phyloP scores from a whole-genome alignment of 148 eudicot genomes.

The Persicaria maculosa region DNA sequence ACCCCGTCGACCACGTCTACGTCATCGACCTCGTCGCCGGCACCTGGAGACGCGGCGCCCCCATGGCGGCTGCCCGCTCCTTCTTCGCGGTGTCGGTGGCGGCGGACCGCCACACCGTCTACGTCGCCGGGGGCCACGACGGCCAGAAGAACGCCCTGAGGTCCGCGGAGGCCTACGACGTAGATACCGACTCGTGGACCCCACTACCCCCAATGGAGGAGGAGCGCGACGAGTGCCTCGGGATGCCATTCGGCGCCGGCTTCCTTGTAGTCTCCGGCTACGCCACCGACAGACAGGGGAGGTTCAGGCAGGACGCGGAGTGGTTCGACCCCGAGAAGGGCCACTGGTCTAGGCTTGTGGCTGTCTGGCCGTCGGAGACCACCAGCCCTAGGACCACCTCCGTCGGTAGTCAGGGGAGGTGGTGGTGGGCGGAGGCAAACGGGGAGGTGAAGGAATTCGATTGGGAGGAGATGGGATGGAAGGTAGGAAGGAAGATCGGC shows the following conservation, averaged over 20 bases:
- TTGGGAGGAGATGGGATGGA: slow-evolving; percentile 27
- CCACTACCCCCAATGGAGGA: slow-evolving; percentile 23
- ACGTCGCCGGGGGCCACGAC: slow-evolving; percentile 45
- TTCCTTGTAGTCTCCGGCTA: slow-evolving; percentile 35
- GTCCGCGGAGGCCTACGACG: slow-evolving; percentile 33
- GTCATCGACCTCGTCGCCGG: slow-evolving; percentile 22
- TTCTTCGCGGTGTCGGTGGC: slow-evolving; percentile 27
- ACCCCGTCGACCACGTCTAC: slow-evolving; percentile 22
- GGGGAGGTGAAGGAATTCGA: slow-evolving; percentile 27
- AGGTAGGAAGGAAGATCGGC: slow-evolving; percentile 10
- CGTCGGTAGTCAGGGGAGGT: neutral
- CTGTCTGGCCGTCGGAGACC: slow-evolving; percentile 24
- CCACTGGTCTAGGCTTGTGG: slow-evolving; percentile 15
- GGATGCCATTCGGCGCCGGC: neutral
- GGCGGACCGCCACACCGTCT: slow-evolving; percentile 10
- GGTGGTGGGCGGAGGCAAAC: slow-evolving; percentile 18
- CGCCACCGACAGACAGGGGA: slow-evolving; percentile 32
- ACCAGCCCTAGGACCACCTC: slow-evolving; percentile 20
- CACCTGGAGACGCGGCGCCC: slow-evolving; percentile 24
- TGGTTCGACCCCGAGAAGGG: slow-evolving; percentile 16
- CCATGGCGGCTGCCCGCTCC: slow-evolving; percentile 27
- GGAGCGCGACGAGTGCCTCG: slow-evolving; percentile 35
- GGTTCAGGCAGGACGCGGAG: slow-evolving; percentile 31
- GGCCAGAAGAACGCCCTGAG: slow-evolving; percentile 33
- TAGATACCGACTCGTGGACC: slow-evolving; percentile 23